Percentiles rank a stretch among this genome's conserved stretches.
phyloP scores from a whole-genome alignment of 176 grass and related monocot genomes.

The Eleusine coracana region DNA sequence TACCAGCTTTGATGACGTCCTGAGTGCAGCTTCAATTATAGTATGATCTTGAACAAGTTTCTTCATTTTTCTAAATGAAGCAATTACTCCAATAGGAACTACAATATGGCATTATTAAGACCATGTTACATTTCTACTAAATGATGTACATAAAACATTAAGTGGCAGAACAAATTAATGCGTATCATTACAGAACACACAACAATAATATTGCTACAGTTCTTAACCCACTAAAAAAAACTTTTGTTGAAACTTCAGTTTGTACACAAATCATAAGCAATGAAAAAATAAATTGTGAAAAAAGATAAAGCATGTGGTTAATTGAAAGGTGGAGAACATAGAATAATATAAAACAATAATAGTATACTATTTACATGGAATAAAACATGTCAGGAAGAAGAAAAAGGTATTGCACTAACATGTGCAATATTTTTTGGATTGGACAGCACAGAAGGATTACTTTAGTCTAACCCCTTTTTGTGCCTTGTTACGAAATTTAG shows the following conservation, averaged over 20 bases:
- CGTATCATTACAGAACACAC: background rate
- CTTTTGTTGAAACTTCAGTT: constrained; percentile 19
- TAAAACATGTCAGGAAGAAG: background rate
- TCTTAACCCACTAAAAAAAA: background rate
- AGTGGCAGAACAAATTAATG: background rate
- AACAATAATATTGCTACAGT: background rate
- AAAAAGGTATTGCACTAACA: background rate
- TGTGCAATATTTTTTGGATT: background rate
- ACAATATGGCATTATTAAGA: constrained; percentile 31
- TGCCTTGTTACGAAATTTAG: background rate
- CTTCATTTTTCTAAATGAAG: constrained; percentile 96
- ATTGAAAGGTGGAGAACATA: background rate
- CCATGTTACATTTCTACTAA: constrained; percentile 19
- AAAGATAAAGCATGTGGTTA: background rate
- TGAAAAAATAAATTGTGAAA: background rate
- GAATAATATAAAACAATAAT: background rate
- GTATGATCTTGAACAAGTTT: constrained; percentile 71
- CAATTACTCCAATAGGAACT: constrained; percentile 81
- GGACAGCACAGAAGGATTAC: background rate
- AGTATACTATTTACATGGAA: background rate
- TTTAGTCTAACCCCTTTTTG: background rate
- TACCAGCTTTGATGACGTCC: constrained; percentile 84
- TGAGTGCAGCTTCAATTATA: constrained; percentile 78
- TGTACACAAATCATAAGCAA: background rate
- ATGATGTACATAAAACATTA: background rate